Evolutionary conservation across 306 rosid genomes (phyloP), one percentile per base, ranked within the genome.

Genomic region (Geum urbanum): DNA sequence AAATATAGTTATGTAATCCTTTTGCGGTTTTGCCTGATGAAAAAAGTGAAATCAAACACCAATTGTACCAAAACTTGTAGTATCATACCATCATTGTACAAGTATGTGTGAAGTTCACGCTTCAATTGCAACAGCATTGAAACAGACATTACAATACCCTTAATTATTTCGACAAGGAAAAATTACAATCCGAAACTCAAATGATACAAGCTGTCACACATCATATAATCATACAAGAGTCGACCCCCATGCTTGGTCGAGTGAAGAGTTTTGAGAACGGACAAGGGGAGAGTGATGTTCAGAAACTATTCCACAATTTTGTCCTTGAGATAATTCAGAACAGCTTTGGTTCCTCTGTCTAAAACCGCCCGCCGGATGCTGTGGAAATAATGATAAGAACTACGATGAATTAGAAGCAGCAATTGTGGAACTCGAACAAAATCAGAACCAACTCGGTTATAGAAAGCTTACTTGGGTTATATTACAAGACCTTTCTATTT

Each of bases 281-380:
- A 49, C 19, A 71, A 16, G 10, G 48, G 59, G 27, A 39, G 56
- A 8, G 45, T 50, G 2, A 3, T 0, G 32, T 27, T 27, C 47
- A 67, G 27, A 74, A 14, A 19, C 63, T 50, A 75, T 71, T 85
- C 92, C 20, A 87, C 72, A 61, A 89, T 83, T 83, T 76, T 89
- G 82, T 88, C 96, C 86, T 79, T 86, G 85, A 92, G 86, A 86
- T 92, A 92, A 40, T 75, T 44, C 74, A 89, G 81, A 68, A 92
- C 84, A 74, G 87, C 89, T 83, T 92, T 92, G 62, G 98, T 88
- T 76, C 98, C 98, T 85, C 74, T 83, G 59, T 88, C 92, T 76
- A 92, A 84, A 53, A 89, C 80, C 46, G 96, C 11, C 88, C 96
- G 86, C 76, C 98, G 88, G 71, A 92, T 90, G 82, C 98, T 92